Evolutionary conservation across 345 rosid species (phyloP), one percentile per base, ranked within the genome.

Genomic region (Eucalyptus camaldulensis): DNA sequence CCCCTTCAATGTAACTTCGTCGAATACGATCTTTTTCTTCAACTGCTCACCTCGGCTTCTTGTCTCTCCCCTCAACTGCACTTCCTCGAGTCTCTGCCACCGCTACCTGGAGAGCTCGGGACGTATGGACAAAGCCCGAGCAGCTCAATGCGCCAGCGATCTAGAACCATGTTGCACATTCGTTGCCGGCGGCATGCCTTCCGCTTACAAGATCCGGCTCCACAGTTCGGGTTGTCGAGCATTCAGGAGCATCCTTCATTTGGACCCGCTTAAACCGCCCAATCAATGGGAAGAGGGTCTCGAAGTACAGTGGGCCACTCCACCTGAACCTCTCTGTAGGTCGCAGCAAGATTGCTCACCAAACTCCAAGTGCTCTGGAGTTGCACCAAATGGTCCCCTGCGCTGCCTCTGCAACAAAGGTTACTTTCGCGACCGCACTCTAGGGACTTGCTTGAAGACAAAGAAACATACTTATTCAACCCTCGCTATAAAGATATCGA

Each of bases 1-100:
- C 88, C 96, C 97, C 89, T 95, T 95, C 80, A 95, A 94, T 88
- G 88, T 94, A 69, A 94, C 95, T 86, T 92, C 94, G 14, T 94
- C 97, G 5, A 95, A 94, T 92, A 94, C 96, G 1, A 90, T 95
- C 90, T 94, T 94, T 81, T 93, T 95, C 72, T 92, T 94, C 88
- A 94, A 93, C 88, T 95, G 97, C 80, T 95, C 97, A 2, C 97
- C 97, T 1, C 92, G 95, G 25, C 94, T 95, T 21, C 86, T 95
- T 40, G 88, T 94, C 72, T 94, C 96, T 88, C 96, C 95, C 67
- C 94, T 95, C 44, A 95, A 95, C 49, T 95, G 97, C 88, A 92
- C 95, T 44, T 87, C 93, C 14, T 90, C 94, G 21, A 95, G 95
- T 88, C 96, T 95, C 31, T 95, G 96, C 86, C 96, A 95, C 90